Base-by-base conservation (phyloP, 1,284 basidiomycete genomes). In the Melampsora americana region DNA sequence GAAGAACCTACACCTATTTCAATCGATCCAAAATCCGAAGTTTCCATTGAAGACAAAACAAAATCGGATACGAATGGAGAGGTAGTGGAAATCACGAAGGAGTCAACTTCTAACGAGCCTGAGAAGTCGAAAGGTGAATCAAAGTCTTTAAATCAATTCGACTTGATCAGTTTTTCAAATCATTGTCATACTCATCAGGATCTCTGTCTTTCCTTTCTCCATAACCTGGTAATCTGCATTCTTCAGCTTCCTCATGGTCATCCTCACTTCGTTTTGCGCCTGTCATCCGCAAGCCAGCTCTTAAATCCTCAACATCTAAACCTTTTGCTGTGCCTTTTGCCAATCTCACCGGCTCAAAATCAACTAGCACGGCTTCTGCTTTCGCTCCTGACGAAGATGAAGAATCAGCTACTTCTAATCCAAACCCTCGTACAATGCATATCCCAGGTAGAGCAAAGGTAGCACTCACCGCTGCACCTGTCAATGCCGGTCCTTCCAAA, bases 211-310 rank as follows among this genome's bases (percentile, higher is more conserved):
- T 20, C 26, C 14, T 66, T 32, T 32, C 59, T 64, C 61, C 4
- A 30, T 59, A 69, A 7, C 7, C 28, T 69, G 28, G 6, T 18
- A 46, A 60, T 18, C 42, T n/a, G n/a, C 23, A 67, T 20, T 1
- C 20, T 4, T 61, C n/a, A 77, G 74, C 74, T 65, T 77, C 74
- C 62, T 65, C 74, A 39, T 77, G 74, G 74, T 77, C 74, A 64
- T 77, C 74, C 39, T 77, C 74, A 42, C 74, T 77, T 44, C 74
- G 74, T 28, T 77, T 77, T 56, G 74, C 74, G 16, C 74, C 74
- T 26, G 74, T 77, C 20, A 77, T 77, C 18, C 66, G 74, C 48
- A 77, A 77, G 46, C 74, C 66, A 44, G 65, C 67, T 23, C 32
- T 66, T 14, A 77, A 77, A 32, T 69, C 74, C 7, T 62, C 61